These are phyloP conservation scores for Ceratobasidium papillatum DNA, from an alignment of 1,284 basidiomycete species.

Conservation along the genomic window DNA sequence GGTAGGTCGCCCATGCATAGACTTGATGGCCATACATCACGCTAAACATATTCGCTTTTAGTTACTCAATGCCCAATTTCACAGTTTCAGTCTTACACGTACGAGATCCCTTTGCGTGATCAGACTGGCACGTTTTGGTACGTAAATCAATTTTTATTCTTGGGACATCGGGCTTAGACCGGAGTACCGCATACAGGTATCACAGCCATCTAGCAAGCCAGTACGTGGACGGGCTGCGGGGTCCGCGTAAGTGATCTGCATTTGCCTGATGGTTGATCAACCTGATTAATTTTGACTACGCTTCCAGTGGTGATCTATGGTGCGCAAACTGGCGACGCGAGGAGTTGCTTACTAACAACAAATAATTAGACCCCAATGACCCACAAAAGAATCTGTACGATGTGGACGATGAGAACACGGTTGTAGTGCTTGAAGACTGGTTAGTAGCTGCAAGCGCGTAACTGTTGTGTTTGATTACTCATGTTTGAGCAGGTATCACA, in stretches of 20 bases:
- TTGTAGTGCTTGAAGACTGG: conserved; percentile 32
- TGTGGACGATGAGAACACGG: conserved; percentile 28
- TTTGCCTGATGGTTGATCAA: conserved; percentile 20
- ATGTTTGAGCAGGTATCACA: conserved; percentile 27
- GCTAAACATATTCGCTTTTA: neutral
- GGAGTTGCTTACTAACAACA: neutral
- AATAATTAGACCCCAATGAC: conserved; percentile 15
- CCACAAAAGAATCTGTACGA: conserved; percentile 34
- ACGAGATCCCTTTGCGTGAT: conserved; percentile 32
- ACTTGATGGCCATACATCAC: neutral
- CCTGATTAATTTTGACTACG: neutral
- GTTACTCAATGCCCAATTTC: conserved; percentile 40
- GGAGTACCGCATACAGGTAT: conserved; percentile 16
- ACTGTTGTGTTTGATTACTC: neutral
- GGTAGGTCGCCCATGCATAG: neutral
- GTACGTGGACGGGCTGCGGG: conserved; percentile 37
- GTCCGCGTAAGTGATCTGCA: conserved; percentile 16
- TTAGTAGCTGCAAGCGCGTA: neutral
- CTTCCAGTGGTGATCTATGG: conserved; percentile 31
- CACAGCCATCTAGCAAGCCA: conserved; percentile 35
- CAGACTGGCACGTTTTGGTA: conserved; percentile 39
- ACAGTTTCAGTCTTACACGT: conserved; percentile 30
- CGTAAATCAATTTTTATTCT: neutral
- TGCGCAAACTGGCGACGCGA: neutral
- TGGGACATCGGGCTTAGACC: neutral